Conservation (phyloP, 768 basidiomycete genomes). For the Nidula microcarpa region DNA sequence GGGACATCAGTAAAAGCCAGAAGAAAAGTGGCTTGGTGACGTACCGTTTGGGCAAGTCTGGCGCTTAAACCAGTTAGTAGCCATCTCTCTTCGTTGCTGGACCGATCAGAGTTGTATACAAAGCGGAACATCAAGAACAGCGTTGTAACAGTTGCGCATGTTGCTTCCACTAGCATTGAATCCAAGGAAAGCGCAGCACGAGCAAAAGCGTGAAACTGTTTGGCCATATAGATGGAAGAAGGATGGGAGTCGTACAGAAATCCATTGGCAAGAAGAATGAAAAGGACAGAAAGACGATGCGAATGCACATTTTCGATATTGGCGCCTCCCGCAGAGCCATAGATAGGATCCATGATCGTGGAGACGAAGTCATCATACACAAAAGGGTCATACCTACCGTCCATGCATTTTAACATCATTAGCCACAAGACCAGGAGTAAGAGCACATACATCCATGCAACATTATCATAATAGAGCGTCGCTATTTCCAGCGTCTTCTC, state of each 20-base stretch:
- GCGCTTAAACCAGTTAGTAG: slow-evolving; percentile 40
- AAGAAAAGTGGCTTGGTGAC: slow-evolving; percentile 11
- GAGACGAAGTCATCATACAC: slow-evolving; percentile 35
- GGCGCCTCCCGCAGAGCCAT: slow-evolving; percentile 24
- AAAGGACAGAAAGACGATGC: slow-evolving; percentile 50
- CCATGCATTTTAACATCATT: background rate
- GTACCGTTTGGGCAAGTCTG: slow-evolving; percentile 40
- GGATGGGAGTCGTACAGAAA: slow-evolving; percentile 37
- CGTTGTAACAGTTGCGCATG: slow-evolving; percentile 43
- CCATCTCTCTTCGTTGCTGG: slow-evolving; percentile 45
- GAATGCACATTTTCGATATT: slow-evolving; percentile 34
- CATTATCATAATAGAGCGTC: slow-evolving; percentile 38
- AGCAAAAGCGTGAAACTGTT: slow-evolving; percentile 44
- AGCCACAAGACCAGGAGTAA: background rate
- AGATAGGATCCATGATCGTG: slow-evolving; percentile 39
- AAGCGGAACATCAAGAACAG: slow-evolving; percentile 41
- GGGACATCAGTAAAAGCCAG: slow-evolving; percentile 2
- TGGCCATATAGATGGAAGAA: slow-evolving; percentile 23
- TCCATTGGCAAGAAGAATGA: slow-evolving; percentile 47
- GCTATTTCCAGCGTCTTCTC: slow-evolving; percentile 35
- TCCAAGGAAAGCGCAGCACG: slow-evolving; percentile 45
- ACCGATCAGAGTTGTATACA: slow-evolving; percentile 37
- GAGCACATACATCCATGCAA: slow-evolving; percentile 43
- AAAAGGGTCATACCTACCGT: slow-evolving; percentile 42
- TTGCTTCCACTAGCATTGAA: slow-evolving; percentile 40